phyloP scores from a whole-genome alignment of 1,284 basidiomycete species.

The Erythrobasidium hasegawianum region DNA sequence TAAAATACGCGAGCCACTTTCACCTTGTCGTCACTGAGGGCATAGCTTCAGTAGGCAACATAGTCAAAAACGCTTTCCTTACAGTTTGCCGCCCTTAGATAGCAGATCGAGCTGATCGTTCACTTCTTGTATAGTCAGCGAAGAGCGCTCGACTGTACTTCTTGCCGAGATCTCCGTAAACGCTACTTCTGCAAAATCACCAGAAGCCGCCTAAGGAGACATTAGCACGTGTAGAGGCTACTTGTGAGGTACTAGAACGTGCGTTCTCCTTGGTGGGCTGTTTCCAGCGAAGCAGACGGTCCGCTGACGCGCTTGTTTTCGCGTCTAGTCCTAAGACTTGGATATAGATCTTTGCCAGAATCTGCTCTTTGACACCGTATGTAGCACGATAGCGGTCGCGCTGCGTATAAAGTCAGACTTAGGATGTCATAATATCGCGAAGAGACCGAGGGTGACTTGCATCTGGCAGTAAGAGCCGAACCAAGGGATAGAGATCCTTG shows the following conservation, averaged over 20 bases:
- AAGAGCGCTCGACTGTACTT: slow-evolving; percentile 68
- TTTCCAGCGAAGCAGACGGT: slow-evolving; percentile 83
- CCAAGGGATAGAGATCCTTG: slow-evolving; percentile 53
- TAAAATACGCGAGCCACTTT: slow-evolving; percentile 71
- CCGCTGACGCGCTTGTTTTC: slow-evolving; percentile 67
- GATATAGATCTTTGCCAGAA: slow-evolving; percentile 82
- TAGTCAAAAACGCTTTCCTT: slow-evolving; percentile 55
- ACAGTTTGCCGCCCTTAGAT: slow-evolving; percentile 59
- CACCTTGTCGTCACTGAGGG: slow-evolving; percentile 69
- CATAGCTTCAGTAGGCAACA: neutral
- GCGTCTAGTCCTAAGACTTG: slow-evolving; percentile 74
- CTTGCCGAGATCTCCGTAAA: slow-evolving; percentile 78
- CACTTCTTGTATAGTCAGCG: slow-evolving; percentile 72
- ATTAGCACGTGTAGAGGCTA: slow-evolving; percentile 39
- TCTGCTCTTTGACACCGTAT: slow-evolving; percentile 87
- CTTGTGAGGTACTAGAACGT: neutral
- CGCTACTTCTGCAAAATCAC: slow-evolving; percentile 79
- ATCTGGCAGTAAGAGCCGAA: slow-evolving; percentile 53
- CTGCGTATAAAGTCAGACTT: slow-evolving; percentile 51
- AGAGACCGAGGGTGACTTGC: slow-evolving; percentile 45
- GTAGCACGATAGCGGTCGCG: slow-evolving; percentile 84
- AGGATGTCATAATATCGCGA: neutral
- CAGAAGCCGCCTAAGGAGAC: slow-evolving; percentile 50
- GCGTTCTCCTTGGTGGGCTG: slow-evolving; percentile 56
- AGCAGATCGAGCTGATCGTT: slow-evolving; percentile 75